Evolutionary conservation across 2,329 filamentous ascomycete genomes (phyloP).

Genomic region (Fonsecaea monophora): DNA sequence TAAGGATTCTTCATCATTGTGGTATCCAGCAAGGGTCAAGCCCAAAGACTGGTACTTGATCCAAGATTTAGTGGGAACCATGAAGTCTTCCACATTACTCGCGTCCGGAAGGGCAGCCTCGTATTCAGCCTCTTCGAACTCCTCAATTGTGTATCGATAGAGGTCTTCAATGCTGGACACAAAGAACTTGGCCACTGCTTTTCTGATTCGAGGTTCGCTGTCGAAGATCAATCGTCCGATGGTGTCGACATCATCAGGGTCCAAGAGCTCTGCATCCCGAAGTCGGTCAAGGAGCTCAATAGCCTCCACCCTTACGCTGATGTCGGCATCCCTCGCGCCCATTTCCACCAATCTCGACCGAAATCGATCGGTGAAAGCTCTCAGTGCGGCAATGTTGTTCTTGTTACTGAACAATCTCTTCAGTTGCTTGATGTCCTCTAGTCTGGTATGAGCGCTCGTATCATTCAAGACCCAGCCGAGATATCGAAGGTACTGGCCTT

Average conservation of each 20-base stretch:
- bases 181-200: conserved; percentile 89
- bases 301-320: conserved; percentile 77
- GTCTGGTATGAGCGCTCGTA: conserved; percentile 72
- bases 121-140: conserved; percentile 81
- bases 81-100: conserved; percentile 73
- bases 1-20: conserved; percentile 66
- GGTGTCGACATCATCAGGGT: conserved; percentile 88
- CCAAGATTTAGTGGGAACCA: conserved; percentile 81
- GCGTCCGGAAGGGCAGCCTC: conserved; percentile 74
- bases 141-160: conserved; percentile 79
- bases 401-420: conserved; percentile 78
- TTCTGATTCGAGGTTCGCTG: conserved; percentile 80
- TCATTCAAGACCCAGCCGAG: conserved; percentile 96
- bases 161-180: conserved; percentile 83
- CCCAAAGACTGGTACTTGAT: conserved; percentile 89
- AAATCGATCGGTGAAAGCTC: conserved; percentile 93
- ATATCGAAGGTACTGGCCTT: conserved; percentile 88
- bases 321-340: conserved; percentile 82
- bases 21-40: conserved; percentile 82
- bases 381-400: conserved; percentile 75
- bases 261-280: conserved; percentile 82
- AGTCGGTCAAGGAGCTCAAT: conserved; percentile 83
- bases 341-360: conserved; percentile 88
- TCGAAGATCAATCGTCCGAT: conserved; percentile 91
- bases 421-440: conserved; percentile 87